Percentiles rank a stretch among this genome's conserved stretches.
Conservation (phyloP, 345 rosid species). For the Populus tremula region DNA sequence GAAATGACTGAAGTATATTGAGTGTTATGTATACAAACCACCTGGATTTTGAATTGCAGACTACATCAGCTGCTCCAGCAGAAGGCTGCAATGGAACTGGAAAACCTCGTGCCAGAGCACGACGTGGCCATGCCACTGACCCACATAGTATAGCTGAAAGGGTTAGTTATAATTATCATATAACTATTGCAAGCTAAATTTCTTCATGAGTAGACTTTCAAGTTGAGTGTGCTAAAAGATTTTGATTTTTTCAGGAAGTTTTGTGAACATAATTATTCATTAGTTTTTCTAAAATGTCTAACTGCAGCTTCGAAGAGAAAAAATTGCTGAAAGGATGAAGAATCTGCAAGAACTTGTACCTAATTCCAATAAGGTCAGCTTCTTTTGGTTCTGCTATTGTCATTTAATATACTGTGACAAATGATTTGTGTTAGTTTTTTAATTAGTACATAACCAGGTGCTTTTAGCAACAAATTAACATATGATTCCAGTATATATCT, state of each 20-base stretch:
- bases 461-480: neutral
- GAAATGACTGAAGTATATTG: slow-evolving; percentile 1
- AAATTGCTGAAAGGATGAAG: slow-evolving; percentile 28
- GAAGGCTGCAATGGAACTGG: slow-evolving; percentile 28
- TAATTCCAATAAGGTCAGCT: slow-evolving; percentile 18
- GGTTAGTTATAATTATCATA: slow-evolving; percentile 5
- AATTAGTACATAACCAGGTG: neutral
- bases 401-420: neutral
- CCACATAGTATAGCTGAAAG: slow-evolving; percentile 29
- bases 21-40: neutral
- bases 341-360: slow-evolving; percentile 25
- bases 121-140: slow-evolving; percentile 28
- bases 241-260: neutral
- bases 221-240: neutral
- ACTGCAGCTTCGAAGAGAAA: slow-evolving; percentile 22
- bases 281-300: neutral
- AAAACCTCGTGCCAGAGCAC: slow-evolving; percentile 39
- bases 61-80: slow-evolving; percentile 21
- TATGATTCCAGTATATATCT: neutral
- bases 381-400: neutral
- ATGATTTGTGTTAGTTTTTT: neutral
- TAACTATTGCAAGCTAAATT: neutral
- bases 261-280: neutral
- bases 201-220: neutral
- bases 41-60: slow-evolving; percentile 22